Evolutionary conservation across 257 asterid genomes (phyloP).

Genomic region (Solanum sparsipilum): DNA sequence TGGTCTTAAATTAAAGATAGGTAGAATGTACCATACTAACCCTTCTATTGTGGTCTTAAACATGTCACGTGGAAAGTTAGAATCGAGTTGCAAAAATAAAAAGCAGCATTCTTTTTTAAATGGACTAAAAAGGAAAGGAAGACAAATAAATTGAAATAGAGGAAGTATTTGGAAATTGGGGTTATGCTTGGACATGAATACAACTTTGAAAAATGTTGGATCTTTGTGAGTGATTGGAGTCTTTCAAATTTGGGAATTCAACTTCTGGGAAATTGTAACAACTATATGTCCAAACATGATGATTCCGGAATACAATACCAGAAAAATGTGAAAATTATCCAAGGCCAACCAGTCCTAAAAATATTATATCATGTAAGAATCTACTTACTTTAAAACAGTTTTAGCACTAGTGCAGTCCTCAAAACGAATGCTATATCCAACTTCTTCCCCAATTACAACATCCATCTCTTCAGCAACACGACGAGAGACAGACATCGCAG

Average conservation of each 20-base stretch:
- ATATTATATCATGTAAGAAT: neutral
- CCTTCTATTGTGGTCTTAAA: neutral
- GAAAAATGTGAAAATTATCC: neutral
- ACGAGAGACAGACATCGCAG: slow-evolving; percentile 97
- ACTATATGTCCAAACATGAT: neutral
- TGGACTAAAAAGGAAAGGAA: neutral
- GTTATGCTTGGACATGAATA: neutral
- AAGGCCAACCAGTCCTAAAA: neutral
- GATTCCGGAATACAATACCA: neutral
- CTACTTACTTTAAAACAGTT: slow-evolving; percentile 64
- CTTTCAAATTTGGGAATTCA: neutral
- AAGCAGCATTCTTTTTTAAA: neutral
- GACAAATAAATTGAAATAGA: neutral
- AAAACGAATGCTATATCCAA: slow-evolving; percentile 91
- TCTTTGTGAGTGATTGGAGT: neutral
- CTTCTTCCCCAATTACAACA: slow-evolving; percentile 92
- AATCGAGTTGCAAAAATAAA: neutral
- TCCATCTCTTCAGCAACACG: slow-evolving; percentile 99
- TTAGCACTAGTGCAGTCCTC: slow-evolving; percentile 89
- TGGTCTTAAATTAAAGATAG: neutral
- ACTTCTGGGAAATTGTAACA: neutral
- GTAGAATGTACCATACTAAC: neutral
- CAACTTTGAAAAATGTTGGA: neutral
- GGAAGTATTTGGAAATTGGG: neutral
- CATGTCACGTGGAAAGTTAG: neutral